Conservation (phyloP, 2,329 filamentous ascomycete species). For the Penicillium sp. region DNA sequence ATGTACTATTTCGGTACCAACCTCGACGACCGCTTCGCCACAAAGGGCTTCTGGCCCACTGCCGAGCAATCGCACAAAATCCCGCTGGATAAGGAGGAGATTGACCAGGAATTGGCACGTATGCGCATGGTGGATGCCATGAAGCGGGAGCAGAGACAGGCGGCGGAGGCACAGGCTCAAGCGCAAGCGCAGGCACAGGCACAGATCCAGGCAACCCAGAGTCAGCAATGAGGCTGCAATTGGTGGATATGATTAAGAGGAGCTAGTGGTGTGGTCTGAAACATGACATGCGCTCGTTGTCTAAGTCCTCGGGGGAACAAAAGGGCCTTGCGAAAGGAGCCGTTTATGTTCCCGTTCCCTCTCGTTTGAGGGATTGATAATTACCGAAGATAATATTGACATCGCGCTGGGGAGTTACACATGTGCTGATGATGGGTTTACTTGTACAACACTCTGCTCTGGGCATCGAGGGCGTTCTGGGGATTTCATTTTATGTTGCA, state of each 20-base stretch:
- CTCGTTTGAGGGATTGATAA: neutral
- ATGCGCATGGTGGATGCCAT: constrained; percentile 55
- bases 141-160: constrained; percentile 50
- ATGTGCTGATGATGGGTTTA: constrained; percentile 17
- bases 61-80: constrained; percentile 54
- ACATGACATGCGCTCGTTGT: neutral
- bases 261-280: neutral
- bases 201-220: constrained; percentile 19
- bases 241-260: neutral
- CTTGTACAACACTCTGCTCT: constrained; percentile 39
- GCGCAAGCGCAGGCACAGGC: constrained; percentile 16
- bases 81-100: constrained; percentile 57
- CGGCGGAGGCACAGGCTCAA: constrained; percentile 24
- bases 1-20: constrained; percentile 99
- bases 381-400: neutral
- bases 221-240: constrained; percentile 18
- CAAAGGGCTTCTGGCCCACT: constrained; percentile 92
- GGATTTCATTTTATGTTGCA: constrained; percentile 10
- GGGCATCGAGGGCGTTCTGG: constrained; percentile 32
- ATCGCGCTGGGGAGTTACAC: constrained; percentile 16
- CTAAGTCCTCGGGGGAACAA: neutral
- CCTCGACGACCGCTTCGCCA: constrained; percentile 85
- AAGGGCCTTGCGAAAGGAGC: neutral
- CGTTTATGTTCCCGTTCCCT: neutral
- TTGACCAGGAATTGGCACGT: constrained; percentile 75